These are phyloP conservation scores for Pyronema domesticum DNA, from an alignment of 495 filamentous ascomycete species.

Conservation along the genomic window DNA sequence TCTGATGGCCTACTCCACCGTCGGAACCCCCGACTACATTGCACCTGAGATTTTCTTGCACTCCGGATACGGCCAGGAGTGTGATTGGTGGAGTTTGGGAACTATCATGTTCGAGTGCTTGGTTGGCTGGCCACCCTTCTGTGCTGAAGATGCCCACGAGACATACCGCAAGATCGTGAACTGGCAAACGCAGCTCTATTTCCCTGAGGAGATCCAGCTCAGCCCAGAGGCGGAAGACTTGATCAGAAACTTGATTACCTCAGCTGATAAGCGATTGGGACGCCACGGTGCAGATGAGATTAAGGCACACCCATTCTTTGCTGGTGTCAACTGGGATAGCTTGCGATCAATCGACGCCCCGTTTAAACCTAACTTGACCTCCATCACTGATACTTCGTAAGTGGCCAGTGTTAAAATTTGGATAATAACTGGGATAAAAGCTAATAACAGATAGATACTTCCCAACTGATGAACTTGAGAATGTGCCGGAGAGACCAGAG, in stretches of 20 bases:
- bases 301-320: conserved; percentile 89
- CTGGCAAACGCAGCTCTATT: conserved; percentile 88
- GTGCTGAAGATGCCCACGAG: conserved; percentile 88
- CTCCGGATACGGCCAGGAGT: conserved; percentile 84
- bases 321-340: conserved; percentile 80
- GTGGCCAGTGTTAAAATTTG: background rate
- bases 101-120: conserved; percentile 99
- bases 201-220: conserved; percentile 83
- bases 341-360: conserved; percentile 83
- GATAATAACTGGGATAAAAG: background rate
- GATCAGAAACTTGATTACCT: conserved; percentile 82
- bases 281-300: conserved; percentile 70
- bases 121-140: conserved; percentile 98
- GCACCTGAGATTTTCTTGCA: conserved; percentile 96
- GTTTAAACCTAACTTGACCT: conserved; percentile 81
- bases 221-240: conserved; percentile 73
- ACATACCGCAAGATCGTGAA: conserved; percentile 99
- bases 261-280: conserved; percentile 76
- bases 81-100: conserved; percentile 97
- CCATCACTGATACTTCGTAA: conserved; percentile 69
- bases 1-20: conserved; percentile 92
- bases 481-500: conserved; percentile 22
- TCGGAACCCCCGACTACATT: conserved; percentile 97
- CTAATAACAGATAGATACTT: conserved; percentile 46
- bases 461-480: conserved; percentile 88